These are phyloP conservation scores for Fusarium globosum DNA, from an alignment of 2,329 filamentous ascomycete genomes.

Conservation along the genomic window DNA sequence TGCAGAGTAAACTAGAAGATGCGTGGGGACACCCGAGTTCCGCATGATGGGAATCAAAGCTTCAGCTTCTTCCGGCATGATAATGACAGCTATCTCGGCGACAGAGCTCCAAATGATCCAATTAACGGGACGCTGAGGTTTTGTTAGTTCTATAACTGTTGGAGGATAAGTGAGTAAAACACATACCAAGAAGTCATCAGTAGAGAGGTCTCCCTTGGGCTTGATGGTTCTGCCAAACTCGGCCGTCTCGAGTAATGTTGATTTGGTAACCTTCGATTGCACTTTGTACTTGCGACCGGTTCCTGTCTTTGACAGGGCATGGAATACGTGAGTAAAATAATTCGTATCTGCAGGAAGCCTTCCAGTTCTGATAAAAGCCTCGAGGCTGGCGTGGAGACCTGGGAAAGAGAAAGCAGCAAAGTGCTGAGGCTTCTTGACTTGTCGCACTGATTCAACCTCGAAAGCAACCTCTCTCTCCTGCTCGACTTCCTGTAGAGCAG, in stretches of 20 bases:
- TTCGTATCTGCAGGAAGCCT: constrained; percentile 51
- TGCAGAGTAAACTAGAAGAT: constrained; percentile 66
- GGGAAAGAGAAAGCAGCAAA: constrained; percentile 56
- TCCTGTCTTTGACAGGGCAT: constrained; percentile 42
- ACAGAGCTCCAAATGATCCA: constrained; percentile 69
- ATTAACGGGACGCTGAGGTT: constrained; percentile 59
- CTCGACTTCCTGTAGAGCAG: constrained; percentile 69
- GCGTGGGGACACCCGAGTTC: constrained; percentile 13
- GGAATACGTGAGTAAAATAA: constrained; percentile 54
- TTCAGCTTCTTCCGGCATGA: constrained; percentile 73
- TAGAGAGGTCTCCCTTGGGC: constrained; percentile 31
- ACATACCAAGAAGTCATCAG: constrained; percentile 41
- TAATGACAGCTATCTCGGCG: constrained; percentile 61
- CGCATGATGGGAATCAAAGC: constrained; percentile 59
- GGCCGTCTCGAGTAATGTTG: constrained; percentile 47
- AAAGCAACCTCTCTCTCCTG: constrained; percentile 68
- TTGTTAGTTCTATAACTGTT: constrained; percentile 4
- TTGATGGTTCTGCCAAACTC: constrained; percentile 43
- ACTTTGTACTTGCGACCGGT: constrained; percentile 51
- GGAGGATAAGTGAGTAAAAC: neutral
- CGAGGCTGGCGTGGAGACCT: constrained; percentile 60
- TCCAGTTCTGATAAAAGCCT: constrained; percentile 60
- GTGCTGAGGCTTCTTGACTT: constrained; percentile 61
- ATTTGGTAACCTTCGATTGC: constrained; percentile 30
- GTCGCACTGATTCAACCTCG: constrained; percentile 66